A percentile compares a stretch with the other conserved stretches of the same genome.
Evolutionary conservation across 78 protist species (phyloP).

Genomic region (Dictyostelium capitatum): DNA sequence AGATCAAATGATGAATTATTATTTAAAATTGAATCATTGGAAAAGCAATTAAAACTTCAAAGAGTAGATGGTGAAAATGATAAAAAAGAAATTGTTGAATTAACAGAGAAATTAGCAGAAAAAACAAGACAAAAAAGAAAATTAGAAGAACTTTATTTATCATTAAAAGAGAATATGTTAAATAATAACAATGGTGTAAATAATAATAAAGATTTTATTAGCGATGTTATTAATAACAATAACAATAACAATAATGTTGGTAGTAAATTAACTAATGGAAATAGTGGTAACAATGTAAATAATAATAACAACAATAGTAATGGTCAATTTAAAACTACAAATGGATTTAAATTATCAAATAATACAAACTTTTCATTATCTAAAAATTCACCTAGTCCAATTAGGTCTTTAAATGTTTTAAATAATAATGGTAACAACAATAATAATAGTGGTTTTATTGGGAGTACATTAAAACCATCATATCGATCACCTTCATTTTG

Average conservation of each 20-base stretch:
- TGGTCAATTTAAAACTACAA: not conserved
- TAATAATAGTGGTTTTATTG: not conserved
- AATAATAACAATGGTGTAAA: not conserved
- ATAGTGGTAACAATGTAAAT: not conserved
- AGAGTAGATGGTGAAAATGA: constrained; percentile 36
- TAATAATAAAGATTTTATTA: not conserved
- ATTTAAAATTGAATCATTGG: not conserved
- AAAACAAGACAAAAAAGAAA: constrained; percentile 57
- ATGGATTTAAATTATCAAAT: not conserved
- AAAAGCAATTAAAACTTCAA: constrained; percentile 27
- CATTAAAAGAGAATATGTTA: constrained; percentile 13
- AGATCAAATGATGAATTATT: not conserved
- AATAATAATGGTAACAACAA: not conserved
- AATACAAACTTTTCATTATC: not conserved
- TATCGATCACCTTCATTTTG: constrained; percentile 15
- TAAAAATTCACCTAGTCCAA: not conserved
- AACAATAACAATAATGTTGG: not conserved
- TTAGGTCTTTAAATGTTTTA: not conserved
- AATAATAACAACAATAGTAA: not conserved
- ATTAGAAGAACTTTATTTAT: constrained; percentile 35
- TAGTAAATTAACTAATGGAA: not conserved
- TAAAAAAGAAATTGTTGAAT: constrained; percentile 58
- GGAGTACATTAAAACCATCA: not conserved
- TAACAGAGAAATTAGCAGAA: constrained; percentile 56
- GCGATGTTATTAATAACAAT: not conserved